These are phyloP conservation scores for Boletus edulis DNA, from an alignment of 768 basidiomycete genomes.

Conservation along the genomic window DNA sequence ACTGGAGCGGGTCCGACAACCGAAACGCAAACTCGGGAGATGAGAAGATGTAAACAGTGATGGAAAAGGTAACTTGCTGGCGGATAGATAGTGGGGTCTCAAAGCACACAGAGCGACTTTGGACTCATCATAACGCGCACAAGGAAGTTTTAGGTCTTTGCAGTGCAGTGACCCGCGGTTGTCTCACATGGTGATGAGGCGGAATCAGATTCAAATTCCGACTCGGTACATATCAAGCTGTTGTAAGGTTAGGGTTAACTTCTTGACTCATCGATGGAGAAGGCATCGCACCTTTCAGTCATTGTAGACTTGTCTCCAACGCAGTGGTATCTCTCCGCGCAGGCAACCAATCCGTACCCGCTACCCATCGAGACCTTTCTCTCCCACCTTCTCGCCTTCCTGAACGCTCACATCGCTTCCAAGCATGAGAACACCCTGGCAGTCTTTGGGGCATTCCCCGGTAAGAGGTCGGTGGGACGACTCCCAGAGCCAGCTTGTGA, in stretches of 20 bases:
- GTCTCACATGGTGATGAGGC: no score
- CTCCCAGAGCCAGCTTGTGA: neutral
- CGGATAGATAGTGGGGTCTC: conserved; percentile 20
- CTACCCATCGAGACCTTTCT: conserved; percentile 73
- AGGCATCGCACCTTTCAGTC: conserved; percentile 69
- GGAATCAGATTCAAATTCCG: no score
- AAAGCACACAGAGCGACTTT: conserved; percentile 5
- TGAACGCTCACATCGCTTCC: conserved; percentile 90
- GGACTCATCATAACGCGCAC: neutral
- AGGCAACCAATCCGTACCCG: conserved; percentile 44
- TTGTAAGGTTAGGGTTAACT: no score
- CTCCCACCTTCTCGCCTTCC: conserved; percentile 82
- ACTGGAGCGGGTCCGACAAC: conserved; percentile 18
- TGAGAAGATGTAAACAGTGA: conserved; percentile 31
- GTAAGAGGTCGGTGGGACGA: conserved; percentile 62
- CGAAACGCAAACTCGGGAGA: conserved; percentile 17
- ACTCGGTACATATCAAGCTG: no score
- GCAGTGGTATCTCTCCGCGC: conserved; percentile 78
- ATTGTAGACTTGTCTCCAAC: conserved; percentile 83
- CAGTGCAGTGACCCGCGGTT: no score
- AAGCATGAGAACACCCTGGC: conserved; percentile 91
- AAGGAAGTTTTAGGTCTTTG: neutral
- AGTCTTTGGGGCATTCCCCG: conserved; percentile 86
- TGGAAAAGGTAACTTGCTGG: conserved; percentile 24
- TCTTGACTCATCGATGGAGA: conserved; percentile 35